Base-by-base conservation (phyloP, 1,139 yeast species). In the Magnusiomyces suaveolens region DNA sequence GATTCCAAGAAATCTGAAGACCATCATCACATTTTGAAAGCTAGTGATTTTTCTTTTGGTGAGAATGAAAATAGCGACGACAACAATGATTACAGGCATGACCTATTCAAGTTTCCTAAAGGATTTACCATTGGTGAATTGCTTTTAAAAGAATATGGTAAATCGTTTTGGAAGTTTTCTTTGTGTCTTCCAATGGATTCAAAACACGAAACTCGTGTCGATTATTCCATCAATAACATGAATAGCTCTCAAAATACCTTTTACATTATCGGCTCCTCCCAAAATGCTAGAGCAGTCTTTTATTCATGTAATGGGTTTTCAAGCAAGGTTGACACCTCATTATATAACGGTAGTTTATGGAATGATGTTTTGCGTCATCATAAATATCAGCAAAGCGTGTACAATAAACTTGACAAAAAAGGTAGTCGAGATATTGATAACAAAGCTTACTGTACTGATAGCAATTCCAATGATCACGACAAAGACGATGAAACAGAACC, bases 291-390 rank as follows among this genome's bases (percentile, higher is more conserved):
- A 67, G 77, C 84, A 3, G 76, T 88, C 69, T 83, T 90, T 36
- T 84, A 78, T 67, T 87, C 96, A 3, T 90, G 97, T 71, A 90
- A 90, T 66, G 97, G 97, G n/a, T 89, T 89, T 67, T 85, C 95
- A 1, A 69, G 87, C 53, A 80, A 78, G 2, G 84, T 87, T 1
- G 87, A 83, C 57, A 82, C 96, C 1, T 64, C 72, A 1, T 71
- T 72, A n/a, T 90, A 81, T 70, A 79, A 81, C 44, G 87, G 90
- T 16, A 83, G 88, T 2, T 71, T 90, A 61, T 90, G 97, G 97
- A 76, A 73, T 52, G 96, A 90, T 66, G 95, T 90, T 2, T 65
- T 89, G 63, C 73, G 78, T 32, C 81, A 81, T 60, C 96, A 89
- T 66, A 64, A 72, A 3, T 60, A 65, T 10, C 23, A n/a, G 25